These are phyloP conservation scores for Aspergillus luchuensis DNA, from an alignment of 2,329 filamentous ascomycete species.

Conservation along the genomic window DNA sequence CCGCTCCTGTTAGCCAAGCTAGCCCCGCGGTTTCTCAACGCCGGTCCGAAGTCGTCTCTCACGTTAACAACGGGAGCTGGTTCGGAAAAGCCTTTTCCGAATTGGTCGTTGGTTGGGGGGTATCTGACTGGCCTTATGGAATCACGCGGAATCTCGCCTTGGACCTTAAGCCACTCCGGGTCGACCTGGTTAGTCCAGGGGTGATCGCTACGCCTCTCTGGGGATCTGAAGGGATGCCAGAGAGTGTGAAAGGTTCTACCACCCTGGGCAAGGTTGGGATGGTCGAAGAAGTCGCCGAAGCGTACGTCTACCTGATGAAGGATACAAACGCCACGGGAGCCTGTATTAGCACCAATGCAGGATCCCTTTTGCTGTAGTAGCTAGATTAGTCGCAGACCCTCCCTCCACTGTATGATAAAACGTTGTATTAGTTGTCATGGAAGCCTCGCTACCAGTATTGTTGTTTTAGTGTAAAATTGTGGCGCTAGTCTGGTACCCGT, in stretches of 20 bases:
- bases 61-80: no score
- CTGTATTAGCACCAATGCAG: slow-evolving; percentile 46
- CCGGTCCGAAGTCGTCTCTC: no score
- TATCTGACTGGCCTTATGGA: slow-evolving; percentile 48
- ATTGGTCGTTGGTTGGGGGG: slow-evolving; percentile 54
- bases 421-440: no score
- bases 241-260: slow-evolving; percentile 19
- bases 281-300: slow-evolving; percentile 50
- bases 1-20: no score
- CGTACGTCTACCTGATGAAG: slow-evolving; percentile 50
- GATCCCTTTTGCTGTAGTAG: neutral
- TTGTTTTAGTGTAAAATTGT: no score
- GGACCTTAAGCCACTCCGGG: slow-evolving; percentile 64
- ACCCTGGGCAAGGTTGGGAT: slow-evolving; percentile 38
- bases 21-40: no score
- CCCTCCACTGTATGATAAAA: no score
- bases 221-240: slow-evolving; percentile 27
- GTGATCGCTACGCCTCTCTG: slow-evolving; percentile 53
- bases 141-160: slow-evolving; percentile 61
- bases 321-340: slow-evolving; percentile 36
- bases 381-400: no score
- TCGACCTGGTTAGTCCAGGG: slow-evolving; percentile 64
- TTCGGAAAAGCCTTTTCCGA: slow-evolving; percentile 50
- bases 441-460: no score
- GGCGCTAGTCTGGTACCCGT: no score